These are phyloP conservation scores for Geranium brycei DNA, from an alignment of 345 rosid species.

Conservation along the genomic window DNA sequence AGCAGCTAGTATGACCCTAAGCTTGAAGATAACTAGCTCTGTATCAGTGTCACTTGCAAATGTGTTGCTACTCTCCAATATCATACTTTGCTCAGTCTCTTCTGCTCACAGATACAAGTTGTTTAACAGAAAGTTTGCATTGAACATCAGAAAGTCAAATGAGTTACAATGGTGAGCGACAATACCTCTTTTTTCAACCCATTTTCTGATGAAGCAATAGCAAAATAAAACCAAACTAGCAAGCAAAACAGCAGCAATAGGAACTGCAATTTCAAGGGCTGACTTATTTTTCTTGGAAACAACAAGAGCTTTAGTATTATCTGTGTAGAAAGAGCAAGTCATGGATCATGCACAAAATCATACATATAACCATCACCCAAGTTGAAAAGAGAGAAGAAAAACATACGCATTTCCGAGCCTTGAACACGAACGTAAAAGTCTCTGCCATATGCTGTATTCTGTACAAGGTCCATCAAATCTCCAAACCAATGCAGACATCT, in stretches of 20 bases:
- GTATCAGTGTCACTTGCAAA: neutral
- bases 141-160: too few species aligned
- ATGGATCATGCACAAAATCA: too few species aligned
- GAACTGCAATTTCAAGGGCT: neutral
- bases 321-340: too few species aligned
- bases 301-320: neutral
- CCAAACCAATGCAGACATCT: slow-evolving; percentile 8
- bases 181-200: neutral
- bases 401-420: neutral
- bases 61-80: neutral
- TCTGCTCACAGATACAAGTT: neutral
- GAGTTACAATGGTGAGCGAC: too few species aligned
- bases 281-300: neutral
- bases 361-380: too few species aligned
- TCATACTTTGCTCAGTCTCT: neutral
- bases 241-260: neutral
- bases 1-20: slow-evolving; percentile 17
- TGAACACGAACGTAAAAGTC: slow-evolving; percentile 4
- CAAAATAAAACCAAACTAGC: neutral
- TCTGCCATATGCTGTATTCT: neutral
- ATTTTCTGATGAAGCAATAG: neutral
- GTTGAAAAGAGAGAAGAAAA: neutral
- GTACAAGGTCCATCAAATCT: slow-evolving; percentile 4
- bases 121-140: too few species aligned
- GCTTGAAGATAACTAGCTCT: slow-evolving; percentile 4